A percentile compares a stretch with the other conserved stretches of the same genome.
phyloP scores from a whole-genome alignment of 805 yeast species.

The Ogataea neopini region DNA sequence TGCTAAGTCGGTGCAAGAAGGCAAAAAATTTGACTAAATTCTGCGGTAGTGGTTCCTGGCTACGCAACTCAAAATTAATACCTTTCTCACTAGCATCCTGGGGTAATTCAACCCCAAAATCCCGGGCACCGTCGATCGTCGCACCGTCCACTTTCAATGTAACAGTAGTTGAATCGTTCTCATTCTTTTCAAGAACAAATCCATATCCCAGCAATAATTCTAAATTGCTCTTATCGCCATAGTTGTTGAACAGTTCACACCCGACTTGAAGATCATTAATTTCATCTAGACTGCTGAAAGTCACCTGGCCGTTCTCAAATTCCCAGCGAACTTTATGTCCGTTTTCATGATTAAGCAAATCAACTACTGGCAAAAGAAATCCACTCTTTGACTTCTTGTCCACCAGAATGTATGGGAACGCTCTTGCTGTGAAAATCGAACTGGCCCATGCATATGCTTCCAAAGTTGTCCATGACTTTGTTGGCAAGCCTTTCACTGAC shows the following conservation, averaged over 20 bases:
- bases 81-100: constrained; percentile 37
- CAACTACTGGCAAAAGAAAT: constrained; percentile 77
- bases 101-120: constrained; percentile 44
- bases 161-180: constrained; percentile 57
- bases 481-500: constrained; percentile 19
- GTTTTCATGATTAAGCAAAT: constrained; percentile 70
- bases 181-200: constrained; percentile 56
- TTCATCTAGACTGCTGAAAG: constrained; percentile 43
- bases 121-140: constrained; percentile 25
- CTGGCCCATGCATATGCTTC: constrained; percentile 75
- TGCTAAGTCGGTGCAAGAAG: constrained; percentile 47
- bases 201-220: constrained; percentile 76
- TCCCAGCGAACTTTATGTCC: constrained; percentile 65
- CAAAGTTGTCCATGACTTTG: constrained; percentile 56
- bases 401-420: constrained; percentile 75
- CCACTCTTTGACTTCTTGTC: constrained; percentile 42
- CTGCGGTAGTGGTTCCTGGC: constrained; percentile 35
- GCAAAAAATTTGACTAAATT: constrained; percentile 55
- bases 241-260: constrained; percentile 74
- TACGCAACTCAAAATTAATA: constrained; percentile 42
- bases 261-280: constrained; percentile 37
- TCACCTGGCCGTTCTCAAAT: constrained; percentile 25
- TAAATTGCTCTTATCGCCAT: constrained; percentile 72
- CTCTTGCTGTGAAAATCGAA: constrained; percentile 69
- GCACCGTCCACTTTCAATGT: constrained; percentile 54